Conservation (phyloP, 2,329 filamentous ascomycete genomes). For the Sporothrix dimorphospora region DNA sequence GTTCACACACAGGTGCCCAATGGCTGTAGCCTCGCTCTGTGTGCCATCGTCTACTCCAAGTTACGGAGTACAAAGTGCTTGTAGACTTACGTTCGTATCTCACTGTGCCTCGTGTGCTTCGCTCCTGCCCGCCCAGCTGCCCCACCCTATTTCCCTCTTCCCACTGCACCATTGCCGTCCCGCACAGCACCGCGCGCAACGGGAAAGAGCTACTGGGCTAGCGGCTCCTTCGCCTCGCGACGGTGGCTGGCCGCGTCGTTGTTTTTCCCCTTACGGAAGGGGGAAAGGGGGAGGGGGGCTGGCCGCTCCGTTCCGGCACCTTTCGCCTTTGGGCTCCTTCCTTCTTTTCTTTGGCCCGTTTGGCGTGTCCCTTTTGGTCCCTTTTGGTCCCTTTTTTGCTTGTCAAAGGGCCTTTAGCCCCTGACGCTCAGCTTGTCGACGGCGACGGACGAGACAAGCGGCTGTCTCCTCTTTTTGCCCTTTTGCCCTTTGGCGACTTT, state of each 20-base stretch:
- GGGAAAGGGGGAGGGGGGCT: background rate
- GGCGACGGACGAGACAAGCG: background rate
- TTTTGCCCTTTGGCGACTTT: too few relatives aligned
- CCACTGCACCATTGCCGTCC: background rate
- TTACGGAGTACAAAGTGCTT: too few relatives aligned
- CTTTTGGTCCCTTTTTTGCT: background rate
- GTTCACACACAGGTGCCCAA: background rate
- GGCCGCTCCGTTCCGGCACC: slow-evolving; percentile 21
- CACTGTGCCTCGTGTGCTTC: too few relatives aligned
- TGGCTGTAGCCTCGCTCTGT: background rate
- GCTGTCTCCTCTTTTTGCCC: background rate
- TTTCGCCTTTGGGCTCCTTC: background rate
- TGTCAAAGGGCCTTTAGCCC: background rate
- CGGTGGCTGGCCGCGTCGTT: slow-evolving; percentile 20
- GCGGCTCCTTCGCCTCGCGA: slow-evolving; percentile 37
- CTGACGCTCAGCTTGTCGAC: slow-evolving; percentile 6
- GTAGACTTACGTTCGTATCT: too few relatives aligned
- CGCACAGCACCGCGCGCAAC: slow-evolving; percentile 8
- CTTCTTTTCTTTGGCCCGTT: too few relatives aligned
- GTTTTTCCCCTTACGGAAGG: background rate
- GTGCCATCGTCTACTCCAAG: too few relatives aligned
- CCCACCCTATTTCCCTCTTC: background rate
- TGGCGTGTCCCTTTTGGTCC: background rate
- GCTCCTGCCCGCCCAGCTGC: background rate
- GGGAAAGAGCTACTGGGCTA: slow-evolving; percentile 25